Evolutionary conservation across 345 rosid species (phyloP).

Genomic region (Salix purpurea): DNA sequence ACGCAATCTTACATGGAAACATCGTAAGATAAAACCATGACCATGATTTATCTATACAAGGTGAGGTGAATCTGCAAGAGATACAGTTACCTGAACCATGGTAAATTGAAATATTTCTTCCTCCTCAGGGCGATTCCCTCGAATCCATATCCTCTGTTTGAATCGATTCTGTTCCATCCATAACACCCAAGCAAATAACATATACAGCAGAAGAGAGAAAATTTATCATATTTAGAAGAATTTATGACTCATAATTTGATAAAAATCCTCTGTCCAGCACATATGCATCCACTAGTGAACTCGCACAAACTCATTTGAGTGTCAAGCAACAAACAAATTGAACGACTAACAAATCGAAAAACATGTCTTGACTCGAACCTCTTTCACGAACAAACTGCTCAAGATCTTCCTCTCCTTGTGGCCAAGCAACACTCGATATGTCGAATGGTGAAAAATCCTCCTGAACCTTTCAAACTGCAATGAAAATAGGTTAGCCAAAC

Average conservation of each 20-base stretch:
- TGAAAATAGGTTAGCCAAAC: too few species aligned
- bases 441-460: conserved; percentile 88
- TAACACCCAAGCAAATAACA: background rate
- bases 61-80: conserved; percentile 3
- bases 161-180: conserved; percentile 51
- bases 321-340: too few species aligned
- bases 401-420: conserved; percentile 76
- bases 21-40: background rate
- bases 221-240: too few species aligned
- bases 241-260: background rate
- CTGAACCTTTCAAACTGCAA: conserved; percentile 86
- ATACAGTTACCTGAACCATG: conserved; percentile 62
- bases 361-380: conserved; percentile 37
- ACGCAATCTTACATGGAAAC: background rate
- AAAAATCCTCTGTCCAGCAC: background rate
- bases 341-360: background rate
- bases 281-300: background rate
- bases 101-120: conserved; percentile 88
- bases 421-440: conserved; percentile 80
- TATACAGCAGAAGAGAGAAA: background rate
- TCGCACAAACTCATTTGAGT: background rate
- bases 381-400: conserved; percentile 77
- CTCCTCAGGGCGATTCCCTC: conserved; percentile 81
- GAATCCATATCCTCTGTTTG: conserved; percentile 88
- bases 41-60: background rate